Evolutionary conservation across 2,329 filamentous ascomycete genomes (phyloP), one percentile per base, ranked within the genome.

Genomic region (Shiraia sp.): DNA sequence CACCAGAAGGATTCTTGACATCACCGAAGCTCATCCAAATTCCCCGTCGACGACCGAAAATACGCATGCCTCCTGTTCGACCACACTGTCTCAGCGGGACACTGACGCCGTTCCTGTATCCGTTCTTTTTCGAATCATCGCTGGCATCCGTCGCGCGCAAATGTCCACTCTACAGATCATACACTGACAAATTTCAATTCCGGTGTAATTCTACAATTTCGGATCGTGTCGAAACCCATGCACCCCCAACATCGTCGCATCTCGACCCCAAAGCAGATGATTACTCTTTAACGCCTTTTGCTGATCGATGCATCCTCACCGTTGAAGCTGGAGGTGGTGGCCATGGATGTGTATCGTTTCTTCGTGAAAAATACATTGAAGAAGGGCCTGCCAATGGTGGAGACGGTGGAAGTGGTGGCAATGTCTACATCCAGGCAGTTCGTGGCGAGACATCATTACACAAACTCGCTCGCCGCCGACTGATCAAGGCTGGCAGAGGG

Each of bases 341-440:
- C 7, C 85, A 93, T 63, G 93, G 93, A 50, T 99, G 93, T 64
- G 89, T 97, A 36, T 93, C 93, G 0, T 99, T 97, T 66, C 74
- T 95, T 30, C 86, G 92, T 14, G 93, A 99, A 61, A 92, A 92
- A 50, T 97, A 88, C 69, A 78, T 96, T 22, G 82, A 85, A 31
- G 85, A 95, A 51, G 93, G 93, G 0, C 93, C 93, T 9, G 83
- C 93, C 8, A 97, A 99, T 68, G 93, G 93, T 34, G 93, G 93
- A 45, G 90, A 99, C 65, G 93, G 93, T 29, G 93, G 93, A 4
- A 87, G 83, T 41, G 93, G 93, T 48, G 93, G 93, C 27, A 95
- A 87, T 59, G 78, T 99, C 53, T 97, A 95, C 68, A 95, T 99
- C 43, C 92, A 97, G 71, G 91, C 93, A 6, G 83, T 95, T 1